Evolutionary conservation across 176 grass and related monocot species (phyloP).

Genomic region (Pontederia crassipes): DNA sequence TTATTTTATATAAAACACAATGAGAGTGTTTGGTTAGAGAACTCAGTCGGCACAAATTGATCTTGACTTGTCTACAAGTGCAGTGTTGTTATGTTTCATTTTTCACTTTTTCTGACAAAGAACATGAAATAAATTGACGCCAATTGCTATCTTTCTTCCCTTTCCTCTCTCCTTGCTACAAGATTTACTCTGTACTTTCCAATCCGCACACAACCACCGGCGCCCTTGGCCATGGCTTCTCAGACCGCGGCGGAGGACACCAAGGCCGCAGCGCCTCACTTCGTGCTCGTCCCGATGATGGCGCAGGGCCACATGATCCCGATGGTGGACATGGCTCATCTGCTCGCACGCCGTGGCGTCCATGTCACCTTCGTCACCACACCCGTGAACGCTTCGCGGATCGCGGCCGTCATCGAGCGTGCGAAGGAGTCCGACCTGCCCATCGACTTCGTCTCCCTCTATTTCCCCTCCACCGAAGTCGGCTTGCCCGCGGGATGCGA

Average conservation of each 20-base stretch:
- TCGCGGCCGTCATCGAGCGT: conserved; percentile 6
- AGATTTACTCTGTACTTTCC: no score
- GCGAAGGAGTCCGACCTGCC: conserved; percentile 8
- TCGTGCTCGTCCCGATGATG: conserved; percentile 45
- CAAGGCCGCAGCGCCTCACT: conserved; percentile 13
- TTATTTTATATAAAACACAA: no score
- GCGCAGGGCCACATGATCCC: conserved; percentile 59
- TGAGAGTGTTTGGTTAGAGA: no score
- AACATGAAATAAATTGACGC: no score
- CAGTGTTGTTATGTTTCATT: no score
- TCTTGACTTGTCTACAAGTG: no score
- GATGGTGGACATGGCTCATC: conserved; percentile 49
- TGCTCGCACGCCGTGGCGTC: conserved; percentile 42
- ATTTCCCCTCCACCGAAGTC: conserved; percentile 34
- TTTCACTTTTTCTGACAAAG: no score
- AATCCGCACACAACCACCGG: background rate
- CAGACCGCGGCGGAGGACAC: background rate
- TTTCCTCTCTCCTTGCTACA: no score
- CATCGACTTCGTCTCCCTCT: conserved; percentile 32
- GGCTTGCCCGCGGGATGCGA: conserved; percentile 52
- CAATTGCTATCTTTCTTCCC: no score
- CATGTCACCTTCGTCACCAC: conserved; percentile 55
- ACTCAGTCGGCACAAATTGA: no score
- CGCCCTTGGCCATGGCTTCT: conserved; percentile 2
- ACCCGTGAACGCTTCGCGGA: conserved; percentile 40